These are phyloP conservation scores for maize (Zea mays) DNA, from an alignment of 176 grass and related monocot species.

Conservation along the genomic window DNA sequence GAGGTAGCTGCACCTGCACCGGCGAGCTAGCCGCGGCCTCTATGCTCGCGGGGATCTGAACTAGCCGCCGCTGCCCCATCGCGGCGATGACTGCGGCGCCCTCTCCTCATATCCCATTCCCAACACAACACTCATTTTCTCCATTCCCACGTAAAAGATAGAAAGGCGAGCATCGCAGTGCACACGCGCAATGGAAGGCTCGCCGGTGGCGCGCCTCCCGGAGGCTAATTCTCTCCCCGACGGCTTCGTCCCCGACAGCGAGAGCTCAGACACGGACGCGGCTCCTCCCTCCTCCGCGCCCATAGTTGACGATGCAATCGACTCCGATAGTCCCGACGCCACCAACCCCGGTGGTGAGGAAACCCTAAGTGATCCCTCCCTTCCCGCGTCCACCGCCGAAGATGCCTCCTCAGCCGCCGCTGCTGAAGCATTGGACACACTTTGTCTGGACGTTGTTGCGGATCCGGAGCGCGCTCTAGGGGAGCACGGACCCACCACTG, in stretches of 20 bases:
- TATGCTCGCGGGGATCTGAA: not conserved
- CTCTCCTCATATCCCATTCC: not conserved
- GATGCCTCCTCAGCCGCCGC: conserved; percentile 10
- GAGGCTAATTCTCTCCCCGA: conserved; percentile 88
- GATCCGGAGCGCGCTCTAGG: conserved; percentile 18
- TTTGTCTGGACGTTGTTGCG: conserved; percentile 28
- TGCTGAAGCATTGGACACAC: conserved; percentile 35
- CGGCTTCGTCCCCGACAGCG: conserved; percentile 64
- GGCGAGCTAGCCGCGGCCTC: not conserved
- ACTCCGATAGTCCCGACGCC: conserved; percentile 7
- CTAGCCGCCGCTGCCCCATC: not conserved
- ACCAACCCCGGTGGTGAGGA: not conserved
- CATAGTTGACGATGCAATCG: not conserved
- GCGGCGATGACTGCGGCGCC: not conserved
- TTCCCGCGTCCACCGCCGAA: not conserved
- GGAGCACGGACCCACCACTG: conserved; percentile 7
- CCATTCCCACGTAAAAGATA: not conserved
- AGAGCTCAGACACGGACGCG: conserved; percentile 46
- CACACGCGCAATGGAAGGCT: conserved; percentile 59
- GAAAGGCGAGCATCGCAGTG: not conserved
- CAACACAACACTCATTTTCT: too few species aligned
- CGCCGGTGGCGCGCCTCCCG: conserved; percentile 65
- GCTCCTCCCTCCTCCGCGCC: conserved; percentile 27
- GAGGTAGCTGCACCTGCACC: not conserved
- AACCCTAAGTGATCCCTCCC: conserved; percentile 45